These are phyloP conservation scores for Datisca glomerata DNA, from an alignment of 306 rosid species.

Conservation along the genomic window DNA sequence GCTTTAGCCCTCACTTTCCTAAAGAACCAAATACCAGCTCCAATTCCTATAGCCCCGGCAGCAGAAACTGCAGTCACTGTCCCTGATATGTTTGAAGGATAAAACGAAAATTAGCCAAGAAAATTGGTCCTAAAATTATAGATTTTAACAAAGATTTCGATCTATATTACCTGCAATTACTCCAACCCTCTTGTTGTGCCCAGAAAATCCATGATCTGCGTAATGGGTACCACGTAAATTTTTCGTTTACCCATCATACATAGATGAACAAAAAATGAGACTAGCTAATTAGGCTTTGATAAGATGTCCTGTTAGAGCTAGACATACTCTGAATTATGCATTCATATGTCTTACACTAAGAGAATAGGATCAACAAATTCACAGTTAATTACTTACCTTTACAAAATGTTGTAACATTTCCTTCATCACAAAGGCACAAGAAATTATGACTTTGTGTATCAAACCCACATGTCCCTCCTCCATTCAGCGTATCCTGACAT, in stretches of 20 bases:
- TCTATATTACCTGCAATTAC: slow-evolving; percentile 84
- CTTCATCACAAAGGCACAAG: slow-evolving; percentile 54
- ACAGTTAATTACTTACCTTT: no score
- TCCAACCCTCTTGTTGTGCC: slow-evolving; percentile 32
- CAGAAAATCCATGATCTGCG: slow-evolving; percentile 52
- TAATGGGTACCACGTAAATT: no score
- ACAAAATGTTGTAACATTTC: slow-evolving; percentile 77
- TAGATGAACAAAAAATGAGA: no score
- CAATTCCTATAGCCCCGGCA: slow-evolving; percentile 72
- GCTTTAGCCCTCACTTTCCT: slow-evolving; percentile 68
- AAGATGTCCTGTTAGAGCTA: no score
- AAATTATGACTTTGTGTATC: slow-evolving; percentile 36
- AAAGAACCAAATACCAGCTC: slow-evolving; percentile 70
- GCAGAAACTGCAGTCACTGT: slow-evolving; percentile 55
- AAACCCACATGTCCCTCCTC: slow-evolving; percentile 86
- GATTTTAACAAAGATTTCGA: no score
- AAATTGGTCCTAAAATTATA: background rate
- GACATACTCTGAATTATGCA: no score
- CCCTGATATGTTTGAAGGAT: slow-evolving; percentile 28
- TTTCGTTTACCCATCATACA: no score
- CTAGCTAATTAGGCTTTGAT: no score
- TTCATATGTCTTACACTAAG: no score
- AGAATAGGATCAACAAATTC: no score
- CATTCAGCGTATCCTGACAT: slow-evolving; percentile 67
- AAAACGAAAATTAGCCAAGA: background rate